Conservation (phyloP, 1,284 basidiomycete genomes). For the Puccinia horiana region DNA sequence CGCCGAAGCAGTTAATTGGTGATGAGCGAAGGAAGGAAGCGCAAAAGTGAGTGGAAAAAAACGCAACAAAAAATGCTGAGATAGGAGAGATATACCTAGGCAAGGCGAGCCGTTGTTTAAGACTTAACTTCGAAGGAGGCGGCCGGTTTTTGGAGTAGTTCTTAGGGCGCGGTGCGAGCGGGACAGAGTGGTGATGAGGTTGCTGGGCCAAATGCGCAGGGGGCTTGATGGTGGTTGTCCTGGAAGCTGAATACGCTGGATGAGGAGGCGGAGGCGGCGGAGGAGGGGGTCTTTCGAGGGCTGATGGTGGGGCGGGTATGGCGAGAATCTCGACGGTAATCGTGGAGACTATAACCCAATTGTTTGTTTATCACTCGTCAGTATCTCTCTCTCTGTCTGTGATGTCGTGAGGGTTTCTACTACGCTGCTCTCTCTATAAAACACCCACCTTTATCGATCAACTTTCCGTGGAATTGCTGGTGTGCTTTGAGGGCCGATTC, state of each 20-base stretch:
- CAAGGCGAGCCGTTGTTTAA: not conserved
- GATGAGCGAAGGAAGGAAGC: too few relatives aligned
- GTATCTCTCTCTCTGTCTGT: too few relatives aligned
- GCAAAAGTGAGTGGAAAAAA: too few relatives aligned
- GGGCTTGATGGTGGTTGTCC: constrained; percentile 6
- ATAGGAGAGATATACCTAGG: not conserved
- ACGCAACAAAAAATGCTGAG: too few relatives aligned
- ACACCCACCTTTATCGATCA: not conserved
- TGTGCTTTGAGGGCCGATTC: not conserved
- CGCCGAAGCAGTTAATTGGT: not conserved
- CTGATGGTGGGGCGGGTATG: not conserved
- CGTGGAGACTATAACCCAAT: not conserved
- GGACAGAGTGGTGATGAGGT: not conserved
- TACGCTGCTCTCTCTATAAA: too few relatives aligned
- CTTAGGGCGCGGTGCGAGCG: not conserved
- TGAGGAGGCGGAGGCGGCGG: not conserved
- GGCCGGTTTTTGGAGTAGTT: not conserved
- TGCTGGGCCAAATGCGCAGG: not conserved
- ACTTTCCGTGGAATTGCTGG: constrained; percentile 4
- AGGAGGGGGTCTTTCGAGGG: not conserved
- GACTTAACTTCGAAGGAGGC: not conserved
- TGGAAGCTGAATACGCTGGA: not conserved
- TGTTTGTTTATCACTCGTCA: too few relatives aligned
- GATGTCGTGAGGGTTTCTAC: too few relatives aligned
- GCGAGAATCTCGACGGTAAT: not conserved